phyloP scores from a whole-genome alignment of 176 grass and related monocot species.

The Areca catechu region DNA sequence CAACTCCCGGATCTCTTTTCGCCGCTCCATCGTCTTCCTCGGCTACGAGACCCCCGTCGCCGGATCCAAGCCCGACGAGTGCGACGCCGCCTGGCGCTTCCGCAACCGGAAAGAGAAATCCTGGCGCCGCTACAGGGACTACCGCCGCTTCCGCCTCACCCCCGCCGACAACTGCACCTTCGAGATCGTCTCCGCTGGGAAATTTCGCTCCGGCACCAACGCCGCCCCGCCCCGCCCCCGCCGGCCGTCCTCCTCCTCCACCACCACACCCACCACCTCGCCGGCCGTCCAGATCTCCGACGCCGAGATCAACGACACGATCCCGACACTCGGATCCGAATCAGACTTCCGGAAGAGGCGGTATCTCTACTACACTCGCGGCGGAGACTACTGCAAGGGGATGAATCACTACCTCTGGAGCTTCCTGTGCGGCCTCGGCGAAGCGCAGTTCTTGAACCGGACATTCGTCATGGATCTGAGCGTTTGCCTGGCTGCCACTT shows the following conservation, averaged over 20 bases:
- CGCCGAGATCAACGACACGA: slow-evolving; percentile 78
- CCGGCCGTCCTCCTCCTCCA: neutral
- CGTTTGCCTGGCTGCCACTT: slow-evolving; percentile 60
- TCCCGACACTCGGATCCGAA: slow-evolving; percentile 62
- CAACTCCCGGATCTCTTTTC: slow-evolving; percentile 57
- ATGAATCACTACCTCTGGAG: slow-evolving; percentile 96
- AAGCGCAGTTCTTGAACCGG: slow-evolving; percentile 88
- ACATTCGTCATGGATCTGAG: slow-evolving; percentile 82
- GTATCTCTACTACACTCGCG: slow-evolving; percentile 85
- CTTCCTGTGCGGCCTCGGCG: slow-evolving; percentile 81
- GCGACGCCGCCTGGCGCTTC: slow-evolving; percentile 87
- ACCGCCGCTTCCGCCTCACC: slow-evolving; percentile 53
- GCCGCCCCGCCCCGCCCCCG: slow-evolving; percentile 30
- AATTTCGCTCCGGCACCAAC: slow-evolving; percentile 77
- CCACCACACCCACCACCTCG: neutral
- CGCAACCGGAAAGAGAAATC: slow-evolving; percentile 77
- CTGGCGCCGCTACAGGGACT: slow-evolving; percentile 85
- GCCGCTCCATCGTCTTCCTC: slow-evolving; percentile 67
- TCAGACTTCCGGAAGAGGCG: slow-evolving; percentile 62
- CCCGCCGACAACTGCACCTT: slow-evolving; percentile 50
- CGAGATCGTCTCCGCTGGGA: slow-evolving; percentile 42
- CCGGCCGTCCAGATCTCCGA: slow-evolving; percentile 16
- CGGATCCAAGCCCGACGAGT: slow-evolving; percentile 33
- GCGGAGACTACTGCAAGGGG: slow-evolving; percentile 91
- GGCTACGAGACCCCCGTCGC: slow-evolving; percentile 65